A percentile compares a stretch with the other conserved stretches of the same genome.
These are phyloP conservation scores for Sistotremastrum niveocremeum DNA, from an alignment of 768 basidiomycete species.

Conservation along the genomic window DNA sequence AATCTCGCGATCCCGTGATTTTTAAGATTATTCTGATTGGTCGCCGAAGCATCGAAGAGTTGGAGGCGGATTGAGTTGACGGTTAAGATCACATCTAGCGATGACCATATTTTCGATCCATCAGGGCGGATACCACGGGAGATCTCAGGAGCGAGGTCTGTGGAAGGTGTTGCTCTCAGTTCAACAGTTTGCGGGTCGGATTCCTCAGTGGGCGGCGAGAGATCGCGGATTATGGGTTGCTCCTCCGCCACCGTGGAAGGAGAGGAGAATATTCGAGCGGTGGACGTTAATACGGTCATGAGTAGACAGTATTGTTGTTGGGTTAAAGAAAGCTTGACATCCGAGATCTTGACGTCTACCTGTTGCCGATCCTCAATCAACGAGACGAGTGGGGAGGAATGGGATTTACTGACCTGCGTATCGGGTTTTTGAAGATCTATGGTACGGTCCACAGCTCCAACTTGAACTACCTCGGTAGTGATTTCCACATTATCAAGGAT, in stretches of 20 bases:
- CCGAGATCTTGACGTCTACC: slow-evolving; percentile 65
- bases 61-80: slow-evolving; percentile 69
- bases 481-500: slow-evolving; percentile 89
- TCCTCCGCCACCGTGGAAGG: too few species aligned
- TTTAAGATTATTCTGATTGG: slow-evolving; percentile 41
- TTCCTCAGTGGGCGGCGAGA: too few species aligned
- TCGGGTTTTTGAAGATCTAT: slow-evolving; percentile 47
- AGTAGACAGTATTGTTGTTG: slow-evolving; percentile 71
- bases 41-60: slow-evolving; percentile 62
- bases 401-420: slow-evolving; percentile 42
- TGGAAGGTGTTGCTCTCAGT: slow-evolving; percentile 11
- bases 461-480: slow-evolving; percentile 53
- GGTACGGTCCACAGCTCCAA: slow-evolving; percentile 36
- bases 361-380: slow-evolving; percentile 16
- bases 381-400: neutral
- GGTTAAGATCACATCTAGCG: slow-evolving; percentile 59
- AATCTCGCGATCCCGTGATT: slow-evolving; percentile 78
- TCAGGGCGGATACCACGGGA: slow-evolving; percentile 16
- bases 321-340: slow-evolving; percentile 73
- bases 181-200: too few species aligned
- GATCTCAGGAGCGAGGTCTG: slow-evolving; percentile 45
- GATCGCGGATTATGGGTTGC: too few species aligned
- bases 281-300: slow-evolving; percentile 48
- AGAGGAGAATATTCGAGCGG: slow-evolving; percentile 37
- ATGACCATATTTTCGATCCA: slow-evolving; percentile 36